Evolutionary conservation across 176 grass and related monocot species (phyloP), one percentile per base, ranked within the genome.

Genomic region (Bothriochloa decipiens): DNA sequence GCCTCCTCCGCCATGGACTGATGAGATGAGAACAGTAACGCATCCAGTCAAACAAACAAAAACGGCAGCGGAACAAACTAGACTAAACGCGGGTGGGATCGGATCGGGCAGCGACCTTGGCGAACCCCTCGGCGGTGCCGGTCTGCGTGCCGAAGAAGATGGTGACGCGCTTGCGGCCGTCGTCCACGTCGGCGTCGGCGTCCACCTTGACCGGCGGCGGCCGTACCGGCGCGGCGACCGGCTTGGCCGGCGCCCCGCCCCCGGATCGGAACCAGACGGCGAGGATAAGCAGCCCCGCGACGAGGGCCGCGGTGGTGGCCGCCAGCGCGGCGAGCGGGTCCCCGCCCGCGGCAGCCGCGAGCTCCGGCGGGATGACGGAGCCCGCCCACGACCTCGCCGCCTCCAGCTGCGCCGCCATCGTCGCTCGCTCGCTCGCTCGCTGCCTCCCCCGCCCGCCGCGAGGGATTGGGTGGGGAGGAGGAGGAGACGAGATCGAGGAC

Each of bases 91-190:
- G 39, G 3, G 62, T 11, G 62, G 70, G 85, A 88, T 89, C 73
- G 78, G 81, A 83, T 84, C 85, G 57, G 60, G 46, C 47, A 80
- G 35, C 46, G 70, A 97, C 94, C 94, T 97, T 97, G 18, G 94
- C 94, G 33, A 97, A 97, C 0, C 94, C 94, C 87, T 97, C 94
- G 18, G 94, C 94, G 8, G 94, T 97, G 74, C 94, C 95, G 11
- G 96, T 98, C 91, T 98, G 96, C n/a, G 96, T 98, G 50, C 96
- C 92, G 76, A 98, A 98, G 91, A 95, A 95, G 83, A 98, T 41
- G 55, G 87, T 92, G 89, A 93, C 92, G 62, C 89, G 91, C 89
- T 95, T 91, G 72, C 77, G 77, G 18, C 89, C 95, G 20, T 93
- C 89, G 66, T 93, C 89, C 7, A 6, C 86, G 23, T 97, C 92